These are phyloP conservation scores for Fusarium albidum DNA, from an alignment of 2,329 filamentous ascomycete genomes.

Conservation along the genomic window DNA sequence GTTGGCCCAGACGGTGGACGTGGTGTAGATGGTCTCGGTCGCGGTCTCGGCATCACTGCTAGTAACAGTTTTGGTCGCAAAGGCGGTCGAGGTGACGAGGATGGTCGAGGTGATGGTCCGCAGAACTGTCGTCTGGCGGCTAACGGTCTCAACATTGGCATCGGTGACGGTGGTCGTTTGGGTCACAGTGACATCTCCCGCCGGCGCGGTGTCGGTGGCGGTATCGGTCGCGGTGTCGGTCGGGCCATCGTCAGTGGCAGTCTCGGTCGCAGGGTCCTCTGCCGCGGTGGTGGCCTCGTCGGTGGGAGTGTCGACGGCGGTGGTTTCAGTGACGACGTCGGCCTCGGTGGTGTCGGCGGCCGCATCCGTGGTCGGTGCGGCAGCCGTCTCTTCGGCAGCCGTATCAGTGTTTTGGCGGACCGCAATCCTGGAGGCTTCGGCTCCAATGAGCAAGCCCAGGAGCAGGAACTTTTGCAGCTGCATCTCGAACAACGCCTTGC, in stretches of 20 bases:
- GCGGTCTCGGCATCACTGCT: conserved; percentile 46
- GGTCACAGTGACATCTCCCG: conserved; percentile 42
- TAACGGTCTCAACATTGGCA: conserved; percentile 39
- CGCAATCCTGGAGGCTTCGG: conserved; percentile 31
- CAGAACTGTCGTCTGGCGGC: conserved; percentile 42
- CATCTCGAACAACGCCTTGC: conserved; percentile 27
- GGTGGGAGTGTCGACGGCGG: neutral
- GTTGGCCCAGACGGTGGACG: conserved; percentile 45
- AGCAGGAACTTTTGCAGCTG: conserved; percentile 37
- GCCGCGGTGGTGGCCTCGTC: conserved; percentile 1
- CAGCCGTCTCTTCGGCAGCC: neutral
- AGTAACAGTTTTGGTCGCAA: conserved; percentile 49
- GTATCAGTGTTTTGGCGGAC: conserved; percentile 25
- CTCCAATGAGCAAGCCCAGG: conserved; percentile 36
- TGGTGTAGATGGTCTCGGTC: conserved; percentile 47
- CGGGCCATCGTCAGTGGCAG: conserved; percentile 4
- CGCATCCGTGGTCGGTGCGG: conserved; percentile 1
- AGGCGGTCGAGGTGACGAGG: conserved; percentile 45
- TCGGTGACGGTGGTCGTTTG: conserved; percentile 44
- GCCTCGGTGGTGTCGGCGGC: conserved; percentile 13
- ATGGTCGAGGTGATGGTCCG: conserved; percentile 44
- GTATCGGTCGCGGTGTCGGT: conserved; percentile 7
- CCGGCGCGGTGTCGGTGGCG: conserved; percentile 3
- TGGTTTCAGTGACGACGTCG: conserved; percentile 16
- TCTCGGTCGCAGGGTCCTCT: neutral